These are phyloP conservation scores for Pisolithus sp. DNA, from an alignment of 768 basidiomycete species.

Conservation along the genomic window DNA sequence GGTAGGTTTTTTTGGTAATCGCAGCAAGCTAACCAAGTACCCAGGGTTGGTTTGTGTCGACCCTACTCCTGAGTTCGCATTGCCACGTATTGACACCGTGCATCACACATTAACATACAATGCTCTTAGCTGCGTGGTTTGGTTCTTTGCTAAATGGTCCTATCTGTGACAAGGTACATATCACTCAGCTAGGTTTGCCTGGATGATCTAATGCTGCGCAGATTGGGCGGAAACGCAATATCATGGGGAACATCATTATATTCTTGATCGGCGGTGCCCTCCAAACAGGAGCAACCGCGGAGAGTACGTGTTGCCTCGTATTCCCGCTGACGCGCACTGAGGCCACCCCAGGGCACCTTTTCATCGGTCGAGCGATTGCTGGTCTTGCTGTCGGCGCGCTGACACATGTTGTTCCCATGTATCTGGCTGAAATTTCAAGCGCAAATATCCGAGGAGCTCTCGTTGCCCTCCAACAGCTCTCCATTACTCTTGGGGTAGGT, in stretches of 20 bases:
- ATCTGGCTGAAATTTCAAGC: slow-evolving; percentile 35
- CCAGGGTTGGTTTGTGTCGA: slow-evolving; percentile 29
- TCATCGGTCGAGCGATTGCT: slow-evolving; percentile 23
- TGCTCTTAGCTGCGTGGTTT: slow-evolving; percentile 24
- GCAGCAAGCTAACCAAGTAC: not conserved
- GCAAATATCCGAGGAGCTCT: slow-evolving; percentile 32
- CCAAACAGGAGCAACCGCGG: slow-evolving; percentile 25
- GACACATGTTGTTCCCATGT: slow-evolving; percentile 26
- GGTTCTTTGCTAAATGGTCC: slow-evolving; percentile 27
- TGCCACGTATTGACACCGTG: not conserved
- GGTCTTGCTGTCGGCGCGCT: slow-evolving; percentile 15
- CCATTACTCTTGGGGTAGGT: slow-evolving; percentile 31
- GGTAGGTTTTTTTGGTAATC: not conserved
- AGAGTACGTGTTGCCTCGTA: slow-evolving; percentile 3
- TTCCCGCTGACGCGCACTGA: not conserved
- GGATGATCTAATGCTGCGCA: not conserved
- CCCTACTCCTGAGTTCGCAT: slow-evolving; percentile 20
- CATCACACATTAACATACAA: slow-evolving; percentile 3
- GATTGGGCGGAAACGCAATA: slow-evolving; percentile 23
- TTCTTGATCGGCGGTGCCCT: slow-evolving; percentile 27
- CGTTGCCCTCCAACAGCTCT: slow-evolving; percentile 30
- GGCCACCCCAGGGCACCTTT: slow-evolving; percentile 17
- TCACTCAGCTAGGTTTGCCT: not conserved
- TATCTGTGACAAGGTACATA: slow-evolving; percentile 24
- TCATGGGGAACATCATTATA: slow-evolving; percentile 23